Evolutionary conservation across 805 yeast species (phyloP), one percentile per base, ranked within the genome.

Genomic region (Pichia scutulata): DNA sequence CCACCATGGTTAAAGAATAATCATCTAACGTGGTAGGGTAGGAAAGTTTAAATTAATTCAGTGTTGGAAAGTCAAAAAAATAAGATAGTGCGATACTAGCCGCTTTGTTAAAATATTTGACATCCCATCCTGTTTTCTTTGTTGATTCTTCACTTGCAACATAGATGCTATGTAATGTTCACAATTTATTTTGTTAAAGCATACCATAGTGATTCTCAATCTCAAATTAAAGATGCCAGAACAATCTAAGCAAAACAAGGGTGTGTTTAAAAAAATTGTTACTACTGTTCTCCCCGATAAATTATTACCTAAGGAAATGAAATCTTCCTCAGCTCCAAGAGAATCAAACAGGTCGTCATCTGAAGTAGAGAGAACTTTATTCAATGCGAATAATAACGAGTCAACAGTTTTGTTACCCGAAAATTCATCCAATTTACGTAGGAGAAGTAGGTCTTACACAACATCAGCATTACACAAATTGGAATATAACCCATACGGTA

Each of bases 401-500:
- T 13, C 23, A 25, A 4, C 37, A 16, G 8, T 16, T n/a, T n/a
- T 7, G 7, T 8, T n/a, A 6, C 37, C 18, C n/a, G 37, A 33
- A 33, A 19, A 14, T 24, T 13, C 33, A 14, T 18, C 19, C 3
- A 33, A n/a, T n/a, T 16, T 25, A 18, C 28, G 22, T 12, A n/a
- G 13, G 10, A 19, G 47, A 23, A 41, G 48, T 24, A 50, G 25
- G 13, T 26, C 48, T 5, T 26, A 16, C 4, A 37, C 52, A 16
- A 16, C 40, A 8, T 19, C 43, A 7, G n/a, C 24, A 7, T 19
- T 19, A 12, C 53, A 56, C 46, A 76, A 73, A 48, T 69, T 80
- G 55, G 74, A 74, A 37, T 82, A 81, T 63, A 82, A 81, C 58
- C 87, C 87, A 1, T 82, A 79, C 58, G 87, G 87, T 1, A 52